These are phyloP conservation scores for Quercus parvula DNA, from an alignment of 306 rosid species.

Conservation along the genomic window DNA sequence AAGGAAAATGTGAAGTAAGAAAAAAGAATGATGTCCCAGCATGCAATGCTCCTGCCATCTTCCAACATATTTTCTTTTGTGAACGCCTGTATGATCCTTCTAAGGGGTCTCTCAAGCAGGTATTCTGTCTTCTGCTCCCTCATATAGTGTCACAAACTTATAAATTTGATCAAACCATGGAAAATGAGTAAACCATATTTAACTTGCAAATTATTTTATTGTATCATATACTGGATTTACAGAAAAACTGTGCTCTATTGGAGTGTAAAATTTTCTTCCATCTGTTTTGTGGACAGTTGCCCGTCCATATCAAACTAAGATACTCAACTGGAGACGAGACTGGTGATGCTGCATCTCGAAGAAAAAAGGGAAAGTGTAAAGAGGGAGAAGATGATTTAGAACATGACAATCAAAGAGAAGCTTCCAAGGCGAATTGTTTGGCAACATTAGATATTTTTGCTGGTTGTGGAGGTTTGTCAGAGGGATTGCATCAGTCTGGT, in stretches of 20 bases:
- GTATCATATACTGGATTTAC: constrained; percentile 7
- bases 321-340: constrained; percentile 45
- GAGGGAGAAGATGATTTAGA: constrained; percentile 64
- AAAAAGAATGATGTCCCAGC: constrained; percentile 40
- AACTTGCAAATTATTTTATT: not conserved
- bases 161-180: not conserved
- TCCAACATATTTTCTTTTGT: constrained; percentile 50
- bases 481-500: constrained; percentile 83
- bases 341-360: constrained; percentile 57
- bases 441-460: constrained; percentile 93
- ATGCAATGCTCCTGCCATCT: constrained; percentile 28
- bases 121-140: constrained; percentile 6
- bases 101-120: constrained; percentile 53
- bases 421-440: constrained; percentile 40
- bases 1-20: constrained; percentile 53
- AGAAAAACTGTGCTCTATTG: not conserved
- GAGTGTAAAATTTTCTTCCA: constrained; percentile 6
- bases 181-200: not conserved
- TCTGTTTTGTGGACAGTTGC: constrained; percentile 51
- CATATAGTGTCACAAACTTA: not conserved
- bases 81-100: constrained; percentile 48
- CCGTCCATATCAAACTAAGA: constrained; percentile 57
- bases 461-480: constrained; percentile 95
- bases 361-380: constrained; percentile 87
- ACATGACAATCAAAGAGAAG: constrained; percentile 32